phyloP scores from a whole-genome alignment of 768 basidiomycete genomes.

The Suillus decipiens region DNA sequence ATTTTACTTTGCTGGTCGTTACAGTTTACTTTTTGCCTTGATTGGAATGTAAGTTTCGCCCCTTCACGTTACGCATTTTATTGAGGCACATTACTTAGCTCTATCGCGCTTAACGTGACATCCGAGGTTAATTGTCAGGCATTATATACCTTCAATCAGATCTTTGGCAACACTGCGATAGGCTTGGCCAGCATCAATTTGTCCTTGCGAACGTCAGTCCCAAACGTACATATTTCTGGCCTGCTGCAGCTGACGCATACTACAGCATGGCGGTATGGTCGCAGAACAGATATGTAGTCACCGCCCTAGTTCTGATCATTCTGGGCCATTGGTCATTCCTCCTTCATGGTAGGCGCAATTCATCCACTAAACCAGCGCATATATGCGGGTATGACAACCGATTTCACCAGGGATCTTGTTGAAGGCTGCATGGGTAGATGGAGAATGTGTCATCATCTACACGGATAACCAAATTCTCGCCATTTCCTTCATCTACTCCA shows the following conservation, averaged over 20 bases:
- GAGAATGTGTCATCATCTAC: conserved; percentile 57
- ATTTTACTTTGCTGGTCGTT: conserved; percentile 73
- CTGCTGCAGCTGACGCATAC: not conserved
- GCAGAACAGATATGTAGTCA: conserved; percentile 52
- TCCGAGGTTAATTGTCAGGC: conserved; percentile 64
- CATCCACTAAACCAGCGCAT: not conserved
- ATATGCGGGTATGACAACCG: conserved; percentile 8
- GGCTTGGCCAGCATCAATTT: conserved; percentile 74
- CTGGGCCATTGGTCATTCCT: conserved; percentile 74
- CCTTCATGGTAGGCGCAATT: conserved; percentile 51
- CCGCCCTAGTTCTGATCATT: conserved; percentile 55
- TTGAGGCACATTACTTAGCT: conserved; percentile 34
- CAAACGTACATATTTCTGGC: not conserved
- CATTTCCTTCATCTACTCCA: conserved; percentile 70
- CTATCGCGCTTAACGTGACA: conserved; percentile 60
- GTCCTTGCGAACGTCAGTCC: conserved; percentile 62
- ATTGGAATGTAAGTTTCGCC: conserved; percentile 61
- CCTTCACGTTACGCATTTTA: not conserved
- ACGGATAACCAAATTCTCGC: conserved; percentile 64
- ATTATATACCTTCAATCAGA: conserved; percentile 68
- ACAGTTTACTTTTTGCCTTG: conserved; percentile 62
- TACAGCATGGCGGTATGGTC: conserved; percentile 72
- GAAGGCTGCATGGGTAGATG: conserved; percentile 54
- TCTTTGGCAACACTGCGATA: conserved; percentile 65
- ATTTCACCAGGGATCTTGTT: conserved; percentile 51